Evolutionary conservation across 2,329 filamentous ascomycete genomes (phyloP).

Genomic region (Dactylellina sp.): DNA sequence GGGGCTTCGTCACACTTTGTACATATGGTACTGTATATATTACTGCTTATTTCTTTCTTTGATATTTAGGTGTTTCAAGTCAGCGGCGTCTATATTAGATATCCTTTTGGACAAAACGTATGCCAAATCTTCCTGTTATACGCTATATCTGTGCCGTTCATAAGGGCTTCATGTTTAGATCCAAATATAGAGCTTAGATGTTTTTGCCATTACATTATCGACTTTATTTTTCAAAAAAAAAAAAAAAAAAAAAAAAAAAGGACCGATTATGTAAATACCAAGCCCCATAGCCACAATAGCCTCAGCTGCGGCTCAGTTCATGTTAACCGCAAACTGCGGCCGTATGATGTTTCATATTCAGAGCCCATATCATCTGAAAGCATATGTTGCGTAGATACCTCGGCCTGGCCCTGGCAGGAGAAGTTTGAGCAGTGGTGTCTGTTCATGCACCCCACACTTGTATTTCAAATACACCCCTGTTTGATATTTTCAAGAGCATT

Average conservation of each 20-base stretch:
- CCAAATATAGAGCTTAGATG: conserved; percentile 5
- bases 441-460: conserved; percentile 11
- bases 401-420: background rate
- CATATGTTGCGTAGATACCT: no score
- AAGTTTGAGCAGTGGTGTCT: background rate
- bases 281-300: no score
- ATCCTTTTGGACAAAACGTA: conserved; percentile 16
- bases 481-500: conserved; percentile 8
- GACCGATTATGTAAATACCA: no score
- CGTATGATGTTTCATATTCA: no score
- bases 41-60: conserved; percentile 2
- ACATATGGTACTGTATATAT: conserved; percentile 41
- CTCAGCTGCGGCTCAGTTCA: no score
- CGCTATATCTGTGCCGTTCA: background rate
- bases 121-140: background rate
- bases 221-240: background rate
- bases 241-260: no score
- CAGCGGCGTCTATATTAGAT: conserved; percentile 25
- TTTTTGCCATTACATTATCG: conserved; percentile 8
- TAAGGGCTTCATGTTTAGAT: background rate
- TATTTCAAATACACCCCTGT: conserved; percentile 45
- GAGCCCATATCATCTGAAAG: no score
- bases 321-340: no score
- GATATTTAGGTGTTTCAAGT: background rate
- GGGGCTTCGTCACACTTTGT: conserved; percentile 13